Base-by-base conservation (phyloP, 768 basidiomycete genomes). In the Dioszegia aurantiaca region DNA sequence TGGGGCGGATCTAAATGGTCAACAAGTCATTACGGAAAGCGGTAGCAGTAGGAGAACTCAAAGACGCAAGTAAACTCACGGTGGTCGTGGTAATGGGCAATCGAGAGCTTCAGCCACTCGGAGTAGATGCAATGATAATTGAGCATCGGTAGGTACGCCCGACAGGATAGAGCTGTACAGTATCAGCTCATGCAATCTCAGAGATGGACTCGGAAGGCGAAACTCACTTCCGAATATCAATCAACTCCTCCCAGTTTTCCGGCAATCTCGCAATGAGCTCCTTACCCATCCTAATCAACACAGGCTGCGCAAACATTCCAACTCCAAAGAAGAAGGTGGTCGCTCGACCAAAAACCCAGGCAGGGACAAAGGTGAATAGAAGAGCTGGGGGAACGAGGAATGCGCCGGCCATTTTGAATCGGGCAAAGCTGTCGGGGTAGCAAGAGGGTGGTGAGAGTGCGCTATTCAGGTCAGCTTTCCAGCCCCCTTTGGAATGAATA, bases 141-240 rank as follows among this genome's bases (percentile, higher is more conserved):
- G 79, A 24, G 74, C 73, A 61, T 79, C 72, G 55, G 78, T 79
- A 8, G 79, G 79, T 2, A 79, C 79, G 23, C 72, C 62, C 37
- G 72, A 76, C 36, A 78, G 55, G 53, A 79, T 63, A 1, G 77
- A 77, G 65, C 73, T 75, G 49, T n/a, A n/a, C 2, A 44, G 5
- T n/a, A 51, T 57, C 27, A 56, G 51, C 41, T 24, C 46, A 6
- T 3, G 36, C 47, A 37, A 9, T 17, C 36, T 37, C 17, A 37
- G 9, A 37, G 17, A 9, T 37, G 17, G 9, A 9, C 36, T 37
- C 17, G n/a, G n/a, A n/a, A 12, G 26, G 11, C 0, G 24, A 0
- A 3, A 43, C 73, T 60, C 60, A 77, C 76, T 79, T 78, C 60
- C 79, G 61, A 21, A 77, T 66, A 56, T 79, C 76, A 43, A 79